Conservation (phyloP, 139 green algal genomes). For the Eudorina sp. region DNA sequence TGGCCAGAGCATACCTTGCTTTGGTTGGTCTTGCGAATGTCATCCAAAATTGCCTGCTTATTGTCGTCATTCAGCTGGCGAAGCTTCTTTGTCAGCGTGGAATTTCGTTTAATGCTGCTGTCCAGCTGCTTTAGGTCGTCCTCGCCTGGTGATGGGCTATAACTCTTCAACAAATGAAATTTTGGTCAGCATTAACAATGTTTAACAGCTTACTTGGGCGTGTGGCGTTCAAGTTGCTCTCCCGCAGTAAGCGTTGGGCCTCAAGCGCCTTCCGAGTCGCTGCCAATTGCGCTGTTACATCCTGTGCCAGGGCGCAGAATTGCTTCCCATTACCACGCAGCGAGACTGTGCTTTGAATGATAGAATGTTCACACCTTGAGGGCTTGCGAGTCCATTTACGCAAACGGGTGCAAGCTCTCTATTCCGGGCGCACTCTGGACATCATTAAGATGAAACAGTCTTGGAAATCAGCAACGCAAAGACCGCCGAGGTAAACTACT, state of each 20-base stretch:
- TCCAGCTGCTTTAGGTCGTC: conserved; percentile 81
- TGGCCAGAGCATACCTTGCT: conserved; percentile 75
- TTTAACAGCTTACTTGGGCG: conserved; percentile 43
- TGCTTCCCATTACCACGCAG: too few species aligned
- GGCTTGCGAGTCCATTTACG: too few species aligned
- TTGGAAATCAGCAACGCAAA: too few species aligned
- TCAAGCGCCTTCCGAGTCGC: conserved; percentile 42
- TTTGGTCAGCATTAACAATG: not conserved
- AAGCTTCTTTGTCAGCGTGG: conserved; percentile 90
- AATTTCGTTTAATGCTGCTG: conserved; percentile 95
- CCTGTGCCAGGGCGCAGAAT: too few species aligned
- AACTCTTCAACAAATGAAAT: not conserved
- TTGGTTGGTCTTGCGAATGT: conserved; percentile 88
- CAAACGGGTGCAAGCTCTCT: too few species aligned
- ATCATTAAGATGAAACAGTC: too few species aligned
- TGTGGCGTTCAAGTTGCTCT: conserved; percentile 54
- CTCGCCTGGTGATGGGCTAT: conserved; percentile 55
- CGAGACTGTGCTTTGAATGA: too few species aligned
- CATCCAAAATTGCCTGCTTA: conserved; percentile 72
- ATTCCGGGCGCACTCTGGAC: too few species aligned
- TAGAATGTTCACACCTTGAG: too few species aligned
- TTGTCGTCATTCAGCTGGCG: conserved; percentile 78
- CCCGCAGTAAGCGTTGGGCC: conserved; percentile 35
- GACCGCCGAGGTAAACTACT: too few species aligned
- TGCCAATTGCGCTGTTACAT: conserved; percentile 28